Evolutionary conservation across 2,329 filamentous ascomycete species (phyloP), one percentile per base, ranked within the genome.

Genomic region (Calonectria naviculata): DNA sequence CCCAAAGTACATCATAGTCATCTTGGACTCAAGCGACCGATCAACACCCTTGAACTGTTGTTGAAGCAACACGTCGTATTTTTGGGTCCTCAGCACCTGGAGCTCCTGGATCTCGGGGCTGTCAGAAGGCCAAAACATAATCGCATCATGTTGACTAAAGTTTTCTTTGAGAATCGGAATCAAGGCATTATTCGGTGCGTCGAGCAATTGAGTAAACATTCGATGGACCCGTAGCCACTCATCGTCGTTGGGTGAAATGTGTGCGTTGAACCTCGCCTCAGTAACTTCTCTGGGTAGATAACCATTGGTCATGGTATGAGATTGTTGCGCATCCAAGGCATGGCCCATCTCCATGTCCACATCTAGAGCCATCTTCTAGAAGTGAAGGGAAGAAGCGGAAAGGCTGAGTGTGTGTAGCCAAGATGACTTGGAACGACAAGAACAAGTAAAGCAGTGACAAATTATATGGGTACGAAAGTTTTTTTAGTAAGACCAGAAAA

Each of bases 1-100:
- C 1, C 86, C 87, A 70, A 87, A 88, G 75, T 84, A 87, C 52
- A 87, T 78, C 79, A 87, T 82, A 0, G 86, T 79, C 68, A 89
- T 68, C 74, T 87, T 87, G n/a, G 83, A 81, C 3, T 80, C 79
- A 19, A 86, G 67, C 1, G 79, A 78, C 5, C 78, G 71, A 1
- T 70, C 28, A 9, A 79, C 70, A 6, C 69, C 76, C 12, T 76
- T 77, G 69, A 85, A 84, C 1, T 80, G 78, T 2, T 73, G 75
- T 4, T 71, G 31, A 5, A 86, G 72, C 19, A 85, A 74, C 0
- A 69, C 36, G 4, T 74, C 31, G 72, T 82, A 85, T 13, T 78
- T 76, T 21, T 68, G 31, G 0, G 80, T 74, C 67, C 83, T 81
- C 13, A 73, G 67, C 21, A 74, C 71, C 68, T 86, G 85, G 44